These are phyloP conservation scores for barrel medic (Medicago truncatula) DNA, from an alignment of 306 rosid genomes.

Conservation along the genomic window MtrunA17r5.0-ANR NC_053046.1:33304501-33305000, in stretches of 20 bases:
- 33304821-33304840: constrained; percentile 24
- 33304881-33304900: neutral
- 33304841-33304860: constrained; percentile 1
- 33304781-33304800: constrained; percentile 10
- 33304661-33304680: constrained; percentile 21
- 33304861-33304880: constrained; percentile 17
- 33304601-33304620: neutral
- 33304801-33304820: neutral
- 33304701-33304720: neutral
- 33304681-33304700: neutral
- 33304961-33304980: neutral
- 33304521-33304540: constrained; percentile 84
- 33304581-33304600: constrained; percentile 29
- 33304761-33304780: constrained; percentile 17
- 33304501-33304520: constrained; percentile 81
- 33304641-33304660: neutral
- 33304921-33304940: constrained; percentile 4
- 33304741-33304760: constrained; percentile 27
- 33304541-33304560: constrained; percentile 77
- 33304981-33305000: neutral
- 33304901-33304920: neutral
- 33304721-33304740: constrained; percentile 27
- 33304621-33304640: constrained; percentile 1
- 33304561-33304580: constrained; percentile 76
- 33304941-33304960: neutral